These are phyloP conservation scores for Whalleya microplaca DNA, from an alignment of 2,329 filamentous ascomycete species.

Conservation along the genomic window DNA sequence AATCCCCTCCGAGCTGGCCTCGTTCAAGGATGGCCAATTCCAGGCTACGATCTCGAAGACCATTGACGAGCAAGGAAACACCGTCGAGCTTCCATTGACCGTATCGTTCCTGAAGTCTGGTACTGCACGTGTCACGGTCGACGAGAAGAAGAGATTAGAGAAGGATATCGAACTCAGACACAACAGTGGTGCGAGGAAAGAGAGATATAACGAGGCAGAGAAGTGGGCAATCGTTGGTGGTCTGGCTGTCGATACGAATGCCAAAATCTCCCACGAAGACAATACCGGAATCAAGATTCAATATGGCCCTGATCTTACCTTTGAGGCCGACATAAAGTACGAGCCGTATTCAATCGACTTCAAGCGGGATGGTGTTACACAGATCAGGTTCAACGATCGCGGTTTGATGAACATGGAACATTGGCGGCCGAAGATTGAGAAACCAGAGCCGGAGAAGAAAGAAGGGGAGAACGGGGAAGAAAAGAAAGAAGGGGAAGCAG, in stretches of 20 bases:
- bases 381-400: conserved; percentile 88
- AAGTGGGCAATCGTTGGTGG: conserved; percentile 87
- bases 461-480: conserved; percentile 56
- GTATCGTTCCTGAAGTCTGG: conserved; percentile 91
- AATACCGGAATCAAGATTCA: conserved; percentile 72
- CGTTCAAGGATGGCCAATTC: conserved; percentile 79
- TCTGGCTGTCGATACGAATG: conserved; percentile 70
- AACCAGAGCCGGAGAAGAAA: conserved; percentile 52
- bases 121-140: conserved; percentile 82
- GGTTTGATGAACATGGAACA: conserved; percentile 93
- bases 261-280: conserved; percentile 68
- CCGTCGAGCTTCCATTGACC: conserved; percentile 78
- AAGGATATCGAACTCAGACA: conserved; percentile 88
- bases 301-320: conserved; percentile 76
- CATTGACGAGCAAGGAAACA: conserved; percentile 65
- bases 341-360: conserved; percentile 86
- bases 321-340: conserved; percentile 83
- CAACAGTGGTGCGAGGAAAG: conserved; percentile 81
- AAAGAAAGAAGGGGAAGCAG: conserved; percentile 47
- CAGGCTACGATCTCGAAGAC: conserved; percentile 83
- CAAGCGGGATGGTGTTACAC: conserved; percentile 76
- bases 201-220: conserved; percentile 90
- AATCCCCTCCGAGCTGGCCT: conserved; percentile 71
- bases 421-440: conserved; percentile 86
- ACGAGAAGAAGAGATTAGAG: conserved; percentile 88